Evolutionary conservation across 108 stramenopile species (phyloP), one percentile per base, ranked within the genome.

Genomic region (Chaetoceros tenuissimus): DNA sequence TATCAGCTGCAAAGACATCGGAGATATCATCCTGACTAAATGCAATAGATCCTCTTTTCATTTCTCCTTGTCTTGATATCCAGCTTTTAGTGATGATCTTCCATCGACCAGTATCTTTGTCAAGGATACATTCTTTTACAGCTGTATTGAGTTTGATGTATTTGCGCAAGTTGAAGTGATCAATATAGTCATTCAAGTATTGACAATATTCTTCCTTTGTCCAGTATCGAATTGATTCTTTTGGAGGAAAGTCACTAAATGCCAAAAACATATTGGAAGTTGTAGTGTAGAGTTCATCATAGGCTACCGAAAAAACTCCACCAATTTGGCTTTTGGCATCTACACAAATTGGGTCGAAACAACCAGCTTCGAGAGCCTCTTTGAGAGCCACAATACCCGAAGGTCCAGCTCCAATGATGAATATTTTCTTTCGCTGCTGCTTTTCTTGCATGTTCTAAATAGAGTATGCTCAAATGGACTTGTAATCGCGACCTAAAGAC

Each of bases 171-270:
- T 60, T 30, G 29, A 70, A 70, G 30, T 65, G 57, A 2, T 65
- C 48, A 16, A 28, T 58, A 43, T 66, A 70, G 0, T 55, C 13
- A 21, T 51, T 28, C 43, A 70, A 44, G 51, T 65, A 70, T 16
- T 59, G 50, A n/a, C 18, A 31, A 24, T 62, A 52, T 34, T 62
- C 60, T 2, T 48, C 43, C 59, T 60, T 60, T 22, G 48, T 24
- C 46, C 48, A 60, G 44, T 48, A 60, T 22, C 24, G 5, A 47
- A 60, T 7, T 45, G 1, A 22, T 26, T 22, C 59, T n/a, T 18
- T 19, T 5, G 28, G 28, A 31, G 60, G 60, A 51, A 62, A 62
- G 25, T 62, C 60, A 20, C 23, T 24, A 34, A 22, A 62, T 3
- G 51, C 27, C 60, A 52, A 51, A 21, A 52, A 52, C 44, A 52